These are phyloP conservation scores for Penicillium pancosmium DNA, from an alignment of 495 filamentous ascomycete genomes.

Conservation along the genomic window DNA sequence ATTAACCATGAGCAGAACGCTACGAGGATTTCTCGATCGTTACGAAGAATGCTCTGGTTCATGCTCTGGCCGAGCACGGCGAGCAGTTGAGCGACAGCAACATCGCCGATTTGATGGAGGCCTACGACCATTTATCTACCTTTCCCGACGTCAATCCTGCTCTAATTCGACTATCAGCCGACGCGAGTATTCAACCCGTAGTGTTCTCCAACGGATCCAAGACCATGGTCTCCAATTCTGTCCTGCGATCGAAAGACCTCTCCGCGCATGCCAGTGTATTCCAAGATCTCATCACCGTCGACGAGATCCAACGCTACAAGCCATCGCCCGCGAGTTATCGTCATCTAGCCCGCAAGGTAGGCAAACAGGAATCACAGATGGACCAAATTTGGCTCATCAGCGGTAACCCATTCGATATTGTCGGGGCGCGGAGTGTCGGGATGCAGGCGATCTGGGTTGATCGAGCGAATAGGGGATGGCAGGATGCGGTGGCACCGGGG, in stretches of 20 bases:
- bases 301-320: constrained; percentile 65
- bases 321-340: constrained; percentile 67
- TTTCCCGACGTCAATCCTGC: constrained; percentile 67
- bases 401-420: constrained; percentile 81
- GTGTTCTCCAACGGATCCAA: constrained; percentile 78
- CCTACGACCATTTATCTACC: constrained; percentile 70
- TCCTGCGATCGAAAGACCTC: constrained; percentile 58
- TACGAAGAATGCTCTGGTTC: constrained; percentile 62
- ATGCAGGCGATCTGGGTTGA: constrained; percentile 74
- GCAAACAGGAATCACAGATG: constrained; percentile 46
- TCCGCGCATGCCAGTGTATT: constrained; percentile 54
- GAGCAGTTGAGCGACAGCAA: constrained; percentile 43
- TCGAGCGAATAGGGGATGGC: constrained; percentile 49
- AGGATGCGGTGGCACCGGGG: constrained; percentile 32
- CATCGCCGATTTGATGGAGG: constrained; percentile 55
- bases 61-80: constrained; percentile 63
- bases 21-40: constrained; percentile 69
- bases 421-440: constrained; percentile 43
- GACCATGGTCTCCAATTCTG: constrained; percentile 63
- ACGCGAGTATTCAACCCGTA: constrained; percentile 51
- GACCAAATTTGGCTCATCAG: constrained; percentile 71
- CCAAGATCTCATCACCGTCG: constrained; percentile 61
- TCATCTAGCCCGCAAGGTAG: constrained; percentile 57
- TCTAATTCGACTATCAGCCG: constrained; percentile 45
- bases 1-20: constrained; percentile 39